These are phyloP conservation scores for Tuber calosporum DNA, from an alignment of 495 filamentous ascomycete species.

Conservation along the genomic window DNA sequence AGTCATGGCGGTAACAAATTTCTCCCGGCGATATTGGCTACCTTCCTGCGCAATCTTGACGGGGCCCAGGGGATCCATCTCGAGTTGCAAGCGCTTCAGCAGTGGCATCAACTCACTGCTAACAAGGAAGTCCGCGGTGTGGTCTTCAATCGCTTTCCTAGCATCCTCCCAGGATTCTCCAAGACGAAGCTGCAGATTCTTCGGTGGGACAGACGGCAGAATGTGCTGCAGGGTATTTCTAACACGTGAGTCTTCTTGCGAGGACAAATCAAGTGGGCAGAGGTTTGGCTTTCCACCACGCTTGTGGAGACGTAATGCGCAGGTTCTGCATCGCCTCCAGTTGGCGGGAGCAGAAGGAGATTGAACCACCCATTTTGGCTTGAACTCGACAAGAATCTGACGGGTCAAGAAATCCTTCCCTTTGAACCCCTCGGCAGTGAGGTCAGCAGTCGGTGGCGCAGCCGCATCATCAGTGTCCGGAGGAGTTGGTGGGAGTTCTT, in stretches of 20 bases:
- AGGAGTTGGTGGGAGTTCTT: constrained; percentile 9
- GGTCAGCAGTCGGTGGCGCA: not conserved
- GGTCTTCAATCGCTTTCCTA: constrained; percentile 10
- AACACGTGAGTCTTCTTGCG: constrained; percentile 41
- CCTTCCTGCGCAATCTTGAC: constrained; percentile 7
- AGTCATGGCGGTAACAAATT: constrained; percentile 62
- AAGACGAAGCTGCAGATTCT: constrained; percentile 6
- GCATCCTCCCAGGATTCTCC: constrained; percentile 18
- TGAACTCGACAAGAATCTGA: constrained; percentile 64
- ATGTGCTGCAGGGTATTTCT: constrained; percentile 41
- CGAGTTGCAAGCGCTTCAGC: constrained; percentile 49
- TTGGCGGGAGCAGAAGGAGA: constrained; percentile 64
- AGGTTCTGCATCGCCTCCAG: constrained; percentile 72
- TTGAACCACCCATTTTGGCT: constrained; percentile 89
- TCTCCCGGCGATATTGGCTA: constrained; percentile 10
- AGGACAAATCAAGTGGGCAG: constrained; percentile 45
- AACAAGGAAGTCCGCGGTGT: constrained; percentile 30
- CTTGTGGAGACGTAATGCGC: constrained; percentile 54
- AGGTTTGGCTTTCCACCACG: constrained; percentile 33
- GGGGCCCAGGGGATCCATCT: constrained; percentile 48
- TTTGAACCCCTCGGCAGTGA: not conserved
- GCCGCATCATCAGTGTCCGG: not conserved
- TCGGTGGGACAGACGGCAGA: constrained; percentile 23
- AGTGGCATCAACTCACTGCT: constrained; percentile 41
- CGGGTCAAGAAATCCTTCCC: constrained; percentile 1